phyloP scores from a whole-genome alignment of 805 yeast genomes.

The Cyberlindnera maritima region DNA sequence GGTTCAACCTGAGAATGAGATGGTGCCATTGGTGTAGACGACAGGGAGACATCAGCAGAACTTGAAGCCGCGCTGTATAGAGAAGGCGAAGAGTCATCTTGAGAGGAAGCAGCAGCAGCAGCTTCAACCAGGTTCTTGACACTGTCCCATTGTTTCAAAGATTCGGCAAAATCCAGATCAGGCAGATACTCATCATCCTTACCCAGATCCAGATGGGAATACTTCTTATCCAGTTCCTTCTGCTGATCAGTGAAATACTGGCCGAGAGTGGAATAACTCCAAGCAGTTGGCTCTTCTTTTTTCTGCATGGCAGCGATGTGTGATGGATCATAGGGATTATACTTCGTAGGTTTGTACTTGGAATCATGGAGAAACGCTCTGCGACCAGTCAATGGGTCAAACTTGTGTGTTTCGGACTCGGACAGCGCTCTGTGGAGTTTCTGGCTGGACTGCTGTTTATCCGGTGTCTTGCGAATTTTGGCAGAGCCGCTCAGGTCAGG shows the following conservation, averaged over 20 bases:
- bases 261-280: slow-evolving; percentile 5
- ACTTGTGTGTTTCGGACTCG: slow-evolving; percentile 61
- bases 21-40: slow-evolving; percentile 26
- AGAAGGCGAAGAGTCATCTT: slow-evolving; percentile 8
- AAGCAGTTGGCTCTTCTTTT: background rate
- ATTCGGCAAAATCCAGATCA: slow-evolving; percentile 55
- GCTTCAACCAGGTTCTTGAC: slow-evolving; percentile 9
- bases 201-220: slow-evolving; percentile 33
- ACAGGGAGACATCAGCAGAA: slow-evolving; percentile 13
- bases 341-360: slow-evolving; percentile 41
- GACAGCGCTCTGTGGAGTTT: slow-evolving; percentile 56
- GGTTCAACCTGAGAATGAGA: slow-evolving; percentile 36
- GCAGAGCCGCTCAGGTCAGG: slow-evolving; percentile 1
- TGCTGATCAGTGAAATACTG: slow-evolving; percentile 5
- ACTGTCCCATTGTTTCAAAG: slow-evolving; percentile 44
- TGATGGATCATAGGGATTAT: slow-evolving; percentile 2
- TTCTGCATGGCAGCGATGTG: background rate
- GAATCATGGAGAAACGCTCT: slow-evolving; percentile 45
- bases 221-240: slow-evolving; percentile 3
- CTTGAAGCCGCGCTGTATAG: slow-evolving; percentile 14
- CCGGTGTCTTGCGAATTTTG: slow-evolving; percentile 1
- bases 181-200: slow-evolving; percentile 79
- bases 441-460: slow-evolving; percentile 15
- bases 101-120: background rate
- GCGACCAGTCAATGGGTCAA: slow-evolving; percentile 52